Percentiles rank a stretch among this genome's conserved stretches.
These are phyloP conservation scores for Macrolepiota fuliginosa DNA, from an alignment of 768 basidiomycete species.

Conservation along the genomic window DNA sequence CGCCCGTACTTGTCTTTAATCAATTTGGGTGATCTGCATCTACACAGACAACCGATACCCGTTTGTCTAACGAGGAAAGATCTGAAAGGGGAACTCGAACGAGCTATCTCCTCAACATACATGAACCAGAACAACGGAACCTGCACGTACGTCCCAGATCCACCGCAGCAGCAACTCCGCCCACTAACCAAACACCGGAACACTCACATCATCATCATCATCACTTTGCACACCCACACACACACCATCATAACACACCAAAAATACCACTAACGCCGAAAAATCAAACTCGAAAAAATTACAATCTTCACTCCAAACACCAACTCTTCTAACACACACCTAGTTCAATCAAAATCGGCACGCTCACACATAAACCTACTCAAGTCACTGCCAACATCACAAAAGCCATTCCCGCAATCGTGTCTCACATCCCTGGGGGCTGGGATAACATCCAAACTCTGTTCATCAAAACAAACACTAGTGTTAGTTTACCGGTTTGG, in stretches of 20 bases:
- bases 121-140: slow-evolving; percentile 95
- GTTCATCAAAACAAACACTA: slow-evolving; percentile 86
- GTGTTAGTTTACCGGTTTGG: slow-evolving; percentile 90
- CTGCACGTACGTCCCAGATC: slow-evolving; percentile 65
- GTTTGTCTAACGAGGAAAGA: slow-evolving; percentile 88
- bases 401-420: slow-evolving; percentile 72
- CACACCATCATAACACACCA: not conserved
- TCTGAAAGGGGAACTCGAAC: slow-evolving; percentile 89
- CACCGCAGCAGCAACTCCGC: not conserved
- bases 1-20: not conserved
- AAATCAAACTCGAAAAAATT: not conserved
- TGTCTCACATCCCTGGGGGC: slow-evolving; percentile 66
- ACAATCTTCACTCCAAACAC: not conserved
- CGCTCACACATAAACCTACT: slow-evolving; percentile 64
- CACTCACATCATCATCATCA: not conserved
- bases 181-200: not conserved
- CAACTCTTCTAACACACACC: not conserved
- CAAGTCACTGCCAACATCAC: slow-evolving; percentile 80
- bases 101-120: slow-evolving; percentile 91
- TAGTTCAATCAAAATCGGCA: slow-evolving; percentile 84
- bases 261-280: not conserved
- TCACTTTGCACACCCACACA: not conserved
- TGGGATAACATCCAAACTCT: slow-evolving; percentile 93
- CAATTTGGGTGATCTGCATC: not conserved
- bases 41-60: slow-evolving; percentile 85